Conservation (phyloP, 1,284 basidiomycete genomes). For the Wolfiporia cocos region DNA sequence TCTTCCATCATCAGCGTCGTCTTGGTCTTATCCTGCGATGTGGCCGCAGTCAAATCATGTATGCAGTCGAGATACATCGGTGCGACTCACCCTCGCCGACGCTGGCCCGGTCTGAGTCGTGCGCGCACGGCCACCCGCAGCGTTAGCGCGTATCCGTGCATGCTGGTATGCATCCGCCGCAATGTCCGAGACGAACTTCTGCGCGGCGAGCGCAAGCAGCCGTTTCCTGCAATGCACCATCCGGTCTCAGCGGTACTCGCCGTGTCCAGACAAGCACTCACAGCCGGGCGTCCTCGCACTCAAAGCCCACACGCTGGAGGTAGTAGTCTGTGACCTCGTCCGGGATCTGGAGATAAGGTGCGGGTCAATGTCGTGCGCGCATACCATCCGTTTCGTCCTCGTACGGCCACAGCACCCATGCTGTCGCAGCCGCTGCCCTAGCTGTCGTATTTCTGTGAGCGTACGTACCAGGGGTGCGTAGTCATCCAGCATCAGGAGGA, state of each 20-base stretch:
- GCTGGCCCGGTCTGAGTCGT: constrained; percentile 53
- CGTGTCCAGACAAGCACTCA: constrained; percentile 34
- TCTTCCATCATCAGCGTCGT: constrained; percentile 99
- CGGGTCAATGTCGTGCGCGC: constrained; percentile 7
- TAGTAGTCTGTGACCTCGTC: constrained; percentile 99
- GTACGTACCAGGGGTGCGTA: constrained; percentile 91
- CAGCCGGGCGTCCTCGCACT: constrained; percentile 91
- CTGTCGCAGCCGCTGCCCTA: not conserved
- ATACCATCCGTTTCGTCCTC: not conserved
- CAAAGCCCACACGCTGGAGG: constrained; percentile 93
- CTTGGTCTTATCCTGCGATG: constrained; percentile 76
- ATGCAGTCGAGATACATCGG: not conserved
- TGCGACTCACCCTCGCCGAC: constrained; percentile 49
- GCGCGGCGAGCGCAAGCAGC: constrained; percentile 90
- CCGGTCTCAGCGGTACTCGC: not conserved
- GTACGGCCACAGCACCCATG: not conserved
- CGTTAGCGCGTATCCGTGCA: constrained; percentile 88
- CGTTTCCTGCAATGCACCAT: constrained; percentile 61
- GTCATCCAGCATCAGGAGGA: constrained; percentile 93
- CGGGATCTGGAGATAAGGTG: constrained; percentile 65
- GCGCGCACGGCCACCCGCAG: constrained; percentile 61
- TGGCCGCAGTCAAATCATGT: not conserved
- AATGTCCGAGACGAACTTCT: constrained; percentile 98
- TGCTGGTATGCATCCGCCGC: constrained; percentile 97
- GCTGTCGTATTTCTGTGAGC: too few species aligned